Evolutionary conservation across 257 asterid genomes (phyloP), one percentile per base, ranked within the genome.

Genomic region (Jaltomata sinuosa): DNA sequence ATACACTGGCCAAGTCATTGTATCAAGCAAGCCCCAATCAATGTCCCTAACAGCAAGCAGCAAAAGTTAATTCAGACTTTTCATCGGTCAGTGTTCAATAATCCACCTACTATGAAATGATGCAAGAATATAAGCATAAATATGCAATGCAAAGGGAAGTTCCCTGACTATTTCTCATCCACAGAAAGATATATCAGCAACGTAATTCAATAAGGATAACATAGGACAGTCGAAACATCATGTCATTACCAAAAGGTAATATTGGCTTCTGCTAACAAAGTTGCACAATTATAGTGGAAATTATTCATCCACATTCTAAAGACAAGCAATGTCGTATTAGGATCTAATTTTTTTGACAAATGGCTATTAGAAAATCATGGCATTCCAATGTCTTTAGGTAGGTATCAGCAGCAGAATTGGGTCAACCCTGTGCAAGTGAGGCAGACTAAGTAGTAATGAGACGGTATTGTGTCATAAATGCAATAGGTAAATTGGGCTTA

Each of bases 21-120:
- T 53, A 89, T 95, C 99, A 53, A 95, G 93, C 94, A 95, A 90
- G 86, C 89, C 91, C 99, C 99, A 95, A 83, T 95, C 96, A 85
- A 91, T 87, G 85, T 85, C 86, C 90, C 99, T 94, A 91, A 76
- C 59, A 78, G 81, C 82, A 88, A 68, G 57, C 62, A 77, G 27
- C 81, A 77, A 8, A 49, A 15, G 62, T 49, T 49, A 77, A 76
- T 76, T 49, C 42, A 77, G 81, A 49, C 81, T 18, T 47, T 47
- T 77, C 16, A 76, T 47, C 42, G 1, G 34, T 72, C 36, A 4
- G 22, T 74, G 59, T 74, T 47, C 57, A 25, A 74, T 16, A 74
- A 74, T 74, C 59, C 81, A 76, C 40, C 40, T 45, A 31, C 47
- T 76, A 77, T 77, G 81, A 77, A 29, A 49, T 77, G n/a, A 77